These are phyloP conservation scores for Podaxis sp. DNA, from an alignment of 768 basidiomycete species.

Conservation along the genomic window DNA sequence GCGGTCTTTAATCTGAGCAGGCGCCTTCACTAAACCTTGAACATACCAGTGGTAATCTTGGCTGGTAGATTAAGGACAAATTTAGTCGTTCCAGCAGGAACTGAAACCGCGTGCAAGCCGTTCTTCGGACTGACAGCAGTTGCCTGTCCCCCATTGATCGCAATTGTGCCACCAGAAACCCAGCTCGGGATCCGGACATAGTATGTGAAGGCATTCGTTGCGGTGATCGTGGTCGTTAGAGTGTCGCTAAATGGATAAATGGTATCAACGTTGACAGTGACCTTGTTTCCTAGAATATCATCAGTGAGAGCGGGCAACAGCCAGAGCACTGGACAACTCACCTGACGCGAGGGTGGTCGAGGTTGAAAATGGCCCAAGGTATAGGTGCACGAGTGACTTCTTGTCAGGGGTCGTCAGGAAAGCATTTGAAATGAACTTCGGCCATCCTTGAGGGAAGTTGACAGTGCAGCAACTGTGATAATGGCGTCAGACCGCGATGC, in stretches of 20 bases:
- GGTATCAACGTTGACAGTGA: constrained; percentile 44
- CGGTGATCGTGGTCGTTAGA: constrained; percentile 43
- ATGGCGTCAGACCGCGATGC: neutral
- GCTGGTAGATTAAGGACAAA: constrained; percentile 46
- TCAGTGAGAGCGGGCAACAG: constrained; percentile 23
- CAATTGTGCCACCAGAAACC: constrained; percentile 44
- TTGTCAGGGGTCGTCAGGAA: constrained; percentile 48
- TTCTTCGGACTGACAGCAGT: constrained; percentile 37
- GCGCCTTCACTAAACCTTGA: no score
- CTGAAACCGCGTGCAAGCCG: constrained; percentile 41
- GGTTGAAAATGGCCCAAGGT: constrained; percentile 46
- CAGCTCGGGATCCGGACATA: constrained; percentile 50
- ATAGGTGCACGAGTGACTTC: constrained; percentile 44
- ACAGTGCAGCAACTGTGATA: constrained; percentile 45
- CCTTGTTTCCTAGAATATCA: constrained; percentile 33
- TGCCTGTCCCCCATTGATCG: constrained; percentile 37
- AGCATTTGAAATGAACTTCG: constrained; percentile 51
- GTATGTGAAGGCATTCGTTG: constrained; percentile 42
- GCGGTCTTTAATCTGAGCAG: neutral
- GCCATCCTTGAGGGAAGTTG: constrained; percentile 54
- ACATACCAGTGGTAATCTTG: constrained; percentile 42
- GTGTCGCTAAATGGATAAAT: constrained; percentile 52
- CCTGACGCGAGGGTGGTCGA: constrained; percentile 37
- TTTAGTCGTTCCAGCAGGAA: constrained; percentile 40
- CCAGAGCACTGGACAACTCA: constrained; percentile 16